These are phyloP conservation scores for Trichophaea hybrida DNA, from an alignment of 2,329 filamentous ascomycete genomes.

Conservation along the genomic window DNA sequence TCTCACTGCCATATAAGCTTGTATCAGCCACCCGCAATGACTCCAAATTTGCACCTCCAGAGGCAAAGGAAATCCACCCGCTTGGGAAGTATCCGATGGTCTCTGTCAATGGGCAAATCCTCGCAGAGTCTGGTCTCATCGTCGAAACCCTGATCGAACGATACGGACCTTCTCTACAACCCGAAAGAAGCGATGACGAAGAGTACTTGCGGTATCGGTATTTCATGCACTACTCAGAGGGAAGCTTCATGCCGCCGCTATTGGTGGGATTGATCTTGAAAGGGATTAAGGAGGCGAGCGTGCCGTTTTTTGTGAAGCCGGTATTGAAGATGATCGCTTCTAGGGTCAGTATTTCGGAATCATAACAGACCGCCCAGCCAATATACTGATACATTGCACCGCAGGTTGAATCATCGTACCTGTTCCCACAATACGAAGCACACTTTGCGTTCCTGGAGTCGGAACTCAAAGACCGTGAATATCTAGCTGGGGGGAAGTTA, in stretches of 20 bases:
- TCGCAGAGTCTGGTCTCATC: conserved; percentile 73
- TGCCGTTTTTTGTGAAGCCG: conserved; percentile 56
- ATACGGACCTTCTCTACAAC: conserved; percentile 41
- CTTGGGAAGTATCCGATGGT: conserved; percentile 78
- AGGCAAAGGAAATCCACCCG: conserved; percentile 64
- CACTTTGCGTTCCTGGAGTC: conserved; percentile 25
- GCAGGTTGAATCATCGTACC: conserved; percentile 17
- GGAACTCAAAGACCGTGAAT: conserved; percentile 19
- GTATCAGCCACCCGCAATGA: conserved; percentile 58
- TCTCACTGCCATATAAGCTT: conserved; percentile 63
- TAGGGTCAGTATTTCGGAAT: conserved; percentile 23
- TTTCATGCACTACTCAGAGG: conserved; percentile 73
- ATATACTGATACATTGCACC: neutral
- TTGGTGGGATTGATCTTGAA: conserved; percentile 49
- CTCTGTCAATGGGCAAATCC: conserved; percentile 46
- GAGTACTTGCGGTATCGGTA: conserved; percentile 43
- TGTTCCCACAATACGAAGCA: conserved; percentile 21
- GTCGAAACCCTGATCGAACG: conserved; percentile 65
- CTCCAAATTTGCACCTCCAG: conserved; percentile 56
- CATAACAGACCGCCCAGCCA: too few species aligned
- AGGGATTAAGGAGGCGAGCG: conserved; percentile 41
- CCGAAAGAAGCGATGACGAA: conserved; percentile 43
- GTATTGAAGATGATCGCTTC: conserved; percentile 43
- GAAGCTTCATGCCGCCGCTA: conserved; percentile 61
- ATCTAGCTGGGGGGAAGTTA: conserved; percentile 22